Evolutionary conservation across 1,284 basidiomycete genomes (phyloP).

Genomic region (Wolfiporia cocos): DNA sequence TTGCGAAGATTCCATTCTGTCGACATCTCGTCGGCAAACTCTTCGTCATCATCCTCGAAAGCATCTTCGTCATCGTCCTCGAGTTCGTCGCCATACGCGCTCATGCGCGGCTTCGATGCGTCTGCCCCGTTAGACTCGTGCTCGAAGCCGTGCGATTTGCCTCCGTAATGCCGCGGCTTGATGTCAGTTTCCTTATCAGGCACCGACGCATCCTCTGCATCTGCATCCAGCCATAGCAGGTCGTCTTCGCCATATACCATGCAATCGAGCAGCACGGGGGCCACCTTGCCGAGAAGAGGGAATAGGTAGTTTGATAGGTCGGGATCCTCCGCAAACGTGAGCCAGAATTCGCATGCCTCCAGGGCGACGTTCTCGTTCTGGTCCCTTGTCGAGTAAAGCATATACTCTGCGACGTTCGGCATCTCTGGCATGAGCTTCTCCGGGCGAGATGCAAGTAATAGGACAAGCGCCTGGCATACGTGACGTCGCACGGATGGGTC

Average conservation of each 20-base stretch:
- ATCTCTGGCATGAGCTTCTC: conserved; percentile 98
- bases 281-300: conserved; percentile 83
- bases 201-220: conserved; percentile 84
- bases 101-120: conserved; percentile 42
- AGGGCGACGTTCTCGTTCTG: conserved; percentile 92
- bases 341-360: conserved; percentile 99
- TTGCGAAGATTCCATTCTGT: conserved; percentile 99
- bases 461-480: conserved; percentile 94
- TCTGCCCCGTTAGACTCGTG: conserved; percentile 59
- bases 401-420: conserved; percentile 94
- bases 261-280: conserved; percentile 90
- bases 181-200: conserved; percentile 95
- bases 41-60: conserved; percentile 83
- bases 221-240: conserved; percentile 92
- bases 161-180: conserved; percentile 89
- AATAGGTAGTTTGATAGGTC: conserved; percentile 81
- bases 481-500: conserved; percentile 90
- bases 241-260: conserved; percentile 98
- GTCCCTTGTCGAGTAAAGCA: conserved; percentile 98
- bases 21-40: conserved; percentile 95
- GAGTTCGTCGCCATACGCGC: conserved; percentile 70
- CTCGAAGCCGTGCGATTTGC: conserved; percentile 80
- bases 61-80: conserved; percentile 81
- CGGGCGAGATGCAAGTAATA: conserved; percentile 87
- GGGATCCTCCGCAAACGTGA: conserved; percentile 96